A percentile compares a stretch with the other conserved stretches of the same genome.
These are phyloP conservation scores for Malassezia caprae DNA, from an alignment of 1,284 basidiomycete genomes.

Conservation along the genomic window DNA sequence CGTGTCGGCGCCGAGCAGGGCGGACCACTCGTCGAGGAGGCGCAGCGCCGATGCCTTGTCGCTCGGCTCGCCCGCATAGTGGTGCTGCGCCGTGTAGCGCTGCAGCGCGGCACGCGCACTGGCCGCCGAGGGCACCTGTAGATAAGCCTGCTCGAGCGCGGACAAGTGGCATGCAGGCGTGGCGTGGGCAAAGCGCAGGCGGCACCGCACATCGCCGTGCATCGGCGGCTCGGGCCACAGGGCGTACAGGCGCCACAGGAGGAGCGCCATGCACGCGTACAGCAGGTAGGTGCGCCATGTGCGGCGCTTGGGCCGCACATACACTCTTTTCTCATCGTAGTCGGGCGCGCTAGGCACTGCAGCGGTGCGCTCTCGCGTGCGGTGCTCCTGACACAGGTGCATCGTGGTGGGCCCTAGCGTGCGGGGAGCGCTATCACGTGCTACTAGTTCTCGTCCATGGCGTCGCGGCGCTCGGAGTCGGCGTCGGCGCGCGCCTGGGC, in stretches of 20 bases:
- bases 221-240: not conserved
- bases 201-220: not conserved
- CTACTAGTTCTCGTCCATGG: slow-evolving; percentile 10
- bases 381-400: slow-evolving; percentile 1
- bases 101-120: slow-evolving; percentile 24
- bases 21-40: slow-evolving; percentile 34
- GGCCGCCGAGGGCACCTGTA: slow-evolving; percentile 22
- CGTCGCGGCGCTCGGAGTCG: not conserved
- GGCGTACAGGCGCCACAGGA: not conserved
- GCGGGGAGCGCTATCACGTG: not conserved
- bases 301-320: not conserved
- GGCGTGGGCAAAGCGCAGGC: not conserved
- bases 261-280: not conserved
- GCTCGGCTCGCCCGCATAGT: slow-evolving; percentile 28
- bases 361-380: not conserved
- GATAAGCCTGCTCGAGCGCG: slow-evolving; percentile 19
- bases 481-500: not conserved
- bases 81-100: slow-evolving; percentile 31
- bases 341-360: not conserved
- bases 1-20: slow-evolving; percentile 26
- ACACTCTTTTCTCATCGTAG: not conserved
- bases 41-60: slow-evolving; percentile 32
- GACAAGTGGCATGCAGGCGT: not conserved
- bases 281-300: not conserved
- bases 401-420: not conserved